Conservation (phyloP, 352 stramenopile genomes). For the Pythium pectinolyticum region DNA sequence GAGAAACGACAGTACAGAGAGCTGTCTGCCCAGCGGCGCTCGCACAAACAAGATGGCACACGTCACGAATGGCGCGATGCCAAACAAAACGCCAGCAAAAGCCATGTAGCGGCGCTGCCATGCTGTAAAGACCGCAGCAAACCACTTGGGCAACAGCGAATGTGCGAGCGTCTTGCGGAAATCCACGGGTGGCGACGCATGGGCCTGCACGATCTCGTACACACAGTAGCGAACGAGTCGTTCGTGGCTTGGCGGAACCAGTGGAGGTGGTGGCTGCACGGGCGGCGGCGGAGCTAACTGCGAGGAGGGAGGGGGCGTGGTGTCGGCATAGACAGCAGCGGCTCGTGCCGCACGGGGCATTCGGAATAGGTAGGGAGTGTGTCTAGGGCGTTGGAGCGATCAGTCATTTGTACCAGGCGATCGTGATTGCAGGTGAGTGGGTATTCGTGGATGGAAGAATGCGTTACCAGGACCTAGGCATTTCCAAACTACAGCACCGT, state of each 20-base stretch:
- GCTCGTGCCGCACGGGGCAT: too few species aligned
- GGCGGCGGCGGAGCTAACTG: background rate
- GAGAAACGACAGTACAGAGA: background rate
- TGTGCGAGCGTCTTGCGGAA: slow-evolving; percentile 6
- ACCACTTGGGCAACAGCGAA: background rate
- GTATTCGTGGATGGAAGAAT: too few species aligned
- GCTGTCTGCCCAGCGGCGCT: background rate
- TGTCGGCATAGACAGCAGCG: too few species aligned
- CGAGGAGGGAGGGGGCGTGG: too few species aligned
- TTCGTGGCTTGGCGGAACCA: background rate
- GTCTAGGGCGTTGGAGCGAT: too few species aligned
- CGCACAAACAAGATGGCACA: background rate
- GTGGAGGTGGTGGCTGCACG: background rate
- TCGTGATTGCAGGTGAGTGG: too few species aligned
- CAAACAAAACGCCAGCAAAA: background rate
- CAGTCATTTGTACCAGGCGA: too few species aligned
- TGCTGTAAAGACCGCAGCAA: background rate
- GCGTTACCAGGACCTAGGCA: too few species aligned
- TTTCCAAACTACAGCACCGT: too few species aligned
- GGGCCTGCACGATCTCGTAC: slow-evolving; percentile 5
- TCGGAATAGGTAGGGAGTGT: too few species aligned
- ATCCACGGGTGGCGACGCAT: background rate
- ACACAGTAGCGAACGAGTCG: slow-evolving; percentile 9
- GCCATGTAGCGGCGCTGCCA: slow-evolving; percentile 8
- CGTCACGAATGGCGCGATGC: background rate